Conservation (phyloP, 768 basidiomycete species). For the Sarcomyxa edulis region DNA sequence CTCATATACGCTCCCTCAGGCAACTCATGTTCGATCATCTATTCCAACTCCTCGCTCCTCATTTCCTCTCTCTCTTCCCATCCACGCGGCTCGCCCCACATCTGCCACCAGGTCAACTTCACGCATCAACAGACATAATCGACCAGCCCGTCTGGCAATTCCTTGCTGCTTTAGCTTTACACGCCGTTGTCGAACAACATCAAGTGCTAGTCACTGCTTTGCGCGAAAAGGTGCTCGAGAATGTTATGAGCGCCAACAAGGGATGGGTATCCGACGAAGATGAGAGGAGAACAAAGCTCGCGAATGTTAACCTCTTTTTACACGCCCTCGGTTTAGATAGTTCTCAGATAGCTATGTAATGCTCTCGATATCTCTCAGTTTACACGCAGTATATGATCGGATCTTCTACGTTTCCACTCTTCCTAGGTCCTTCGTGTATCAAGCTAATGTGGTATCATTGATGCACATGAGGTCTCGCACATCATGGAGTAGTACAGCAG, state of each 20-base stretch:
- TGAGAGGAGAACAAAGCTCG: constrained; percentile 70
- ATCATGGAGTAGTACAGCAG: constrained; percentile 13
- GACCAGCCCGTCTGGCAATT: constrained; percentile 96
- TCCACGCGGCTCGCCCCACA: constrained; percentile 64
- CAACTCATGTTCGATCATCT: constrained; percentile 84
- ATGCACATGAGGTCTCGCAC: constrained; percentile 22
- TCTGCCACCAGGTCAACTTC: constrained; percentile 25
- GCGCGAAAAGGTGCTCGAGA: constrained; percentile 92
- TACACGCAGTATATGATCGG: neutral
- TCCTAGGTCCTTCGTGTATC: too few species aligned
- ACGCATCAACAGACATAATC: constrained; percentile 44
- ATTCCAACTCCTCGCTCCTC: constrained; percentile 72
- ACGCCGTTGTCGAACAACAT: constrained; percentile 83
- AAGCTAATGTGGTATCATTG: constrained; percentile 4
- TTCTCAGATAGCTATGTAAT: constrained; percentile 64
- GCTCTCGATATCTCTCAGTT: constrained; percentile 8
- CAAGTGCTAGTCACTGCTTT: constrained; percentile 78
- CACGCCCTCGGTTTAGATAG: constrained; percentile 67
- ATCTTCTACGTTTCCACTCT: neutral
- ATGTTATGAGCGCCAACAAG: constrained; percentile 74
- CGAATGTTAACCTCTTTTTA: constrained; percentile 90
- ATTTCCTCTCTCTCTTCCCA: constrained; percentile 82
- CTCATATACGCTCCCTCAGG: constrained; percentile 40
- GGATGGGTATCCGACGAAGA: constrained; percentile 70
- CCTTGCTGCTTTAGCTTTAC: constrained; percentile 83